phyloP scores from a whole-genome alignment of 805 yeast genomes.

The Scheffersomyces amazonensis region DNA sequence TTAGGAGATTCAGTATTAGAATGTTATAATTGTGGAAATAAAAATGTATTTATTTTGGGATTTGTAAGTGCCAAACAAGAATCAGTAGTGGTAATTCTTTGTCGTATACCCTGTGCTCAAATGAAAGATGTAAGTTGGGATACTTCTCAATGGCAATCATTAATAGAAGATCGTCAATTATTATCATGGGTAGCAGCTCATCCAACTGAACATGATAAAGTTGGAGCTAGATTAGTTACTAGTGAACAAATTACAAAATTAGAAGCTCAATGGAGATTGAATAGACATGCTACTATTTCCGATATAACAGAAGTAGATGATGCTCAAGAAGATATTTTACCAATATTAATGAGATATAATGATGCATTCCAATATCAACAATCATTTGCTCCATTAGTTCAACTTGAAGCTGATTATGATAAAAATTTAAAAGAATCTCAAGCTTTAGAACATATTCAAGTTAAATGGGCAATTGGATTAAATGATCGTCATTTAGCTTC shows the following conservation, averaged over 20 bases:
- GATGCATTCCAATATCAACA: conserved; percentile 87
- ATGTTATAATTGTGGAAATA: conserved; percentile 86
- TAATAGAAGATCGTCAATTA: conserved; percentile 76
- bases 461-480: conserved; percentile 69
- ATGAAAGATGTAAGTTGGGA: conserved; percentile 80
- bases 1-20: conserved; percentile 85
- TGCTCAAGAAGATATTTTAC: conserved; percentile 59
- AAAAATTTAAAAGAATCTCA: conserved; percentile 71
- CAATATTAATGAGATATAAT: conserved; percentile 70
- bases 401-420: conserved; percentile 80
- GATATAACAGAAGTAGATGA: conserved; percentile 44
- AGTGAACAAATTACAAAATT: conserved; percentile 65
- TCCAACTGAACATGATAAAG: conserved; percentile 63
- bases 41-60: conserved; percentile 77
- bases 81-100: conserved; percentile 79
- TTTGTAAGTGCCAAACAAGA: conserved; percentile 85
- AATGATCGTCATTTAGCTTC: conserved; percentile 66
- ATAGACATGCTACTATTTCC: conserved; percentile 66
- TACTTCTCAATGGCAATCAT: conserved; percentile 80
- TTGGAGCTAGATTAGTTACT: conserved; percentile 55
- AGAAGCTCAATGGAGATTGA: conserved; percentile 79
- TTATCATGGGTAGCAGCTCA: conserved; percentile 77
- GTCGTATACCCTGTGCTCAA: conserved; percentile 87
- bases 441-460: conserved; percentile 67
- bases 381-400: conserved; percentile 78